Evolutionary conservation across 2,329 filamentous ascomycete genomes (phyloP), one percentile per base, ranked within the genome.

Genomic region (Apiospora malaysiana): DNA sequence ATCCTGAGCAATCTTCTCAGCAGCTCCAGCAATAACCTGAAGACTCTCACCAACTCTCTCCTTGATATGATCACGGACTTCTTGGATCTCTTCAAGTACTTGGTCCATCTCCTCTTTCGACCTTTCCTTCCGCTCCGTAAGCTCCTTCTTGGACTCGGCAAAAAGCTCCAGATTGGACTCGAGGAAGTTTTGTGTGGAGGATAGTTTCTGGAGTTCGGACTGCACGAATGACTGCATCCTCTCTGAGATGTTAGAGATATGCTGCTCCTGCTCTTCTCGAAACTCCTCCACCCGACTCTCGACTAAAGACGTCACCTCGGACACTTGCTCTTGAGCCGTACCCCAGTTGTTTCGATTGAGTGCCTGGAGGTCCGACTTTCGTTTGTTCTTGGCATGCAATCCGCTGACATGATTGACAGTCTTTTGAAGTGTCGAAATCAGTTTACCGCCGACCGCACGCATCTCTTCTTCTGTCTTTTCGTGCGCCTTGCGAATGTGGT

Each of bases 81-180:
- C 90, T 79, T 95, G 95, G 79, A 98, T 97, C 79, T 97, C 95
- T 77, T 96, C 93, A 12, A 99, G 86, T 1, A 97, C 92, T n/a
- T 89, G 85, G 76, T 98, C 95, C 93, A 98, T 94, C 70, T 95
- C 92, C 66, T 95, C 90, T 77, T 92, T 93, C 2, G 94, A 92
- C 73, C 87, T 85, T 32, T 87, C 85, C 70, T 91, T 92, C 76
- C 93, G 91, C 56, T 88, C 85, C 37, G 92, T 87, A 21, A 97
- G 87, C 75, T 92, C 89, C 68, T 86, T 84, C 79, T 92, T 91
- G 0, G 92, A 93, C 23, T 87, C 84, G 49, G 90, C 86, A 75
- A 97, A 94, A 0, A 87, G 86, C 9, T 86, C 83, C 10, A 92
- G 86, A 77, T 95, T 93, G 65, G 91, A 86, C 69, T 92, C 86